These are phyloP conservation scores for Aspergillus alliaceus DNA, from an alignment of 2,329 filamentous ascomycete genomes.

Conservation along the genomic window DNA sequence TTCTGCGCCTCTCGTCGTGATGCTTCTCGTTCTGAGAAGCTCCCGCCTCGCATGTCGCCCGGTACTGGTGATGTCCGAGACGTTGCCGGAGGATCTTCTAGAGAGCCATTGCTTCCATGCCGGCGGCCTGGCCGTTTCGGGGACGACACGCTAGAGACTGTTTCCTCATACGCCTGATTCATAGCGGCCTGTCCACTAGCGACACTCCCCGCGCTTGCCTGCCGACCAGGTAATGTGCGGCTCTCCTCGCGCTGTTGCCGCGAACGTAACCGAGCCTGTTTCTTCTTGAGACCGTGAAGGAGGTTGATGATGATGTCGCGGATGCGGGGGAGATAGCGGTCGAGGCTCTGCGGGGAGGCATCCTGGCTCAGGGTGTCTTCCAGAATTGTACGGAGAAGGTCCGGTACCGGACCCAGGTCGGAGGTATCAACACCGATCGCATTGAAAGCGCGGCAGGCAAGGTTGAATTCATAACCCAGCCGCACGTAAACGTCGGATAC, in stretches of 20 bases:
- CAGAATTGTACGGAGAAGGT: conserved; percentile 82
- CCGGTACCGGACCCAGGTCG: conserved; percentile 92
- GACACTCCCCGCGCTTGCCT: conserved; percentile 49
- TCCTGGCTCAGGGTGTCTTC: conserved; percentile 97
- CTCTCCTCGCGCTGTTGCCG: conserved; percentile 54
- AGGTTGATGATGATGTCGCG: conserved; percentile 98
- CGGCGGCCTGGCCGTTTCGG: conserved; percentile 37
- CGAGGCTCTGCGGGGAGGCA: conserved; percentile 87
- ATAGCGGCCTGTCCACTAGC: conserved; percentile 45
- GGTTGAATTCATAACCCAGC: conserved; percentile 98
- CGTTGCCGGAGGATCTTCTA: conserved; percentile 30
- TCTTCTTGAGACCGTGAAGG: conserved; percentile 92
- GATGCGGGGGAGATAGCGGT: conserved; percentile 90
- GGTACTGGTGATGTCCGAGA: conserved; percentile 31
- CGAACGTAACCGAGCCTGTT: conserved; percentile 81
- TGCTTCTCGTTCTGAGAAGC: conserved; percentile 40
- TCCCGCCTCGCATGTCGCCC: conserved; percentile 28
- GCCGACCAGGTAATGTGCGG: conserved; percentile 38
- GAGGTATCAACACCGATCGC: conserved; percentile 94
- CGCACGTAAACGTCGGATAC: conserved; percentile 98
- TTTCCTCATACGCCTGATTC: conserved; percentile 47
- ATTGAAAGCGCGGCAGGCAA: conserved; percentile 94
- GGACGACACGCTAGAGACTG: conserved; percentile 29
- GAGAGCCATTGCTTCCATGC: conserved; percentile 40
- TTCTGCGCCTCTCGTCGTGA: conserved; percentile 41